Conservation (phyloP, 306 rosid species). For the Castanopsis chinensis region DNA sequence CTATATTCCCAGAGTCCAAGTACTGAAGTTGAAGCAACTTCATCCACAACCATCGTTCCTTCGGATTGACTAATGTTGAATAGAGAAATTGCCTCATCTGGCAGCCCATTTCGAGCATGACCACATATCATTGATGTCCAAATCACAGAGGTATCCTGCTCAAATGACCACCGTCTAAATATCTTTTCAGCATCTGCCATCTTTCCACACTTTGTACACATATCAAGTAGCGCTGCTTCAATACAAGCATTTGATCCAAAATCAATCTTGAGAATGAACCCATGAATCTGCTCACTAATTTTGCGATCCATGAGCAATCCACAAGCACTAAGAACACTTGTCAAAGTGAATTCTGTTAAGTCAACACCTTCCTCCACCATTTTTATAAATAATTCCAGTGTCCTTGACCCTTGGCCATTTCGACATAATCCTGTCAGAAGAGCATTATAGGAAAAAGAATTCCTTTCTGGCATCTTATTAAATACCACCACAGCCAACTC, state of each 20-base stretch:
- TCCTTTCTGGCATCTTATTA: constrained; percentile 63
- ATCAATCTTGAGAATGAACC: constrained; percentile 61
- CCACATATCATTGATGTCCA: constrained; percentile 84
- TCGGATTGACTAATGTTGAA: constrained; percentile 44
- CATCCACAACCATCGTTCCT: constrained; percentile 66
- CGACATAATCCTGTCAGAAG: constrained; percentile 70
- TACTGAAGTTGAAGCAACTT: constrained; percentile 55
- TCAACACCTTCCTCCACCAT: constrained; percentile 58
- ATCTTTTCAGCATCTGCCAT: constrained; percentile 66
- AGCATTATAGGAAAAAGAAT: constrained; percentile 53
- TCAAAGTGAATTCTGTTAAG: constrained; percentile 64
- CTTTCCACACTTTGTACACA: constrained; percentile 74
- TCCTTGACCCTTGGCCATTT: constrained; percentile 57
- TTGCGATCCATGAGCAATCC: constrained; percentile 50
- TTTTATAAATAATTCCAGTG: constrained; percentile 46
- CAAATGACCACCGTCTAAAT: constrained; percentile 51
- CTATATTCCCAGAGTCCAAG: constrained; percentile 66
- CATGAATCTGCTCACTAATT: constrained; percentile 68
- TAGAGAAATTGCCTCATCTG: constrained; percentile 59
- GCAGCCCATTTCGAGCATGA: constrained; percentile 61
- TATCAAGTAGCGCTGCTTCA: constrained; percentile 72
- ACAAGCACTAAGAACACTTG: constrained; percentile 58
- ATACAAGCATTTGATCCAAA: constrained; percentile 57
- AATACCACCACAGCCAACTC: constrained; percentile 57
- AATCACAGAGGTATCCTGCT: constrained; percentile 39